Evolutionary conservation across 1,139 yeast genomes (phyloP).

Genomic region (Candida sojae): DNA sequence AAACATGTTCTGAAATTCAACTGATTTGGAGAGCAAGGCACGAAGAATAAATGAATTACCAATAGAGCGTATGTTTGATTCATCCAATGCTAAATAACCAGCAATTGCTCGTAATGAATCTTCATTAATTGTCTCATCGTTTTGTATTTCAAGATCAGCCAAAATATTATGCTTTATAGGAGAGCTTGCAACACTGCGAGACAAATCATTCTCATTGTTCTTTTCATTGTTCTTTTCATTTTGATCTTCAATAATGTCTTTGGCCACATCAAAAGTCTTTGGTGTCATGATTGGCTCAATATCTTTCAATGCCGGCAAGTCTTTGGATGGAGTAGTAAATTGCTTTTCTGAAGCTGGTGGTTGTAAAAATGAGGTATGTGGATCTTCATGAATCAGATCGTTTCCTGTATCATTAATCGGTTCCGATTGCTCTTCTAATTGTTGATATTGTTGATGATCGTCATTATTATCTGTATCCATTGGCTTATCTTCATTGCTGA

Average conservation of each 20-base stretch:
- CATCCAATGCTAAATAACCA: slow-evolving; percentile 28
- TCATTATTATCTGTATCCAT: background rate
- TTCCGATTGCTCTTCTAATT: background rate
- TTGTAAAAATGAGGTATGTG: slow-evolving; percentile 17
- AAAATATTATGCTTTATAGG: slow-evolving; percentile 18
- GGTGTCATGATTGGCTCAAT: slow-evolving; percentile 47
- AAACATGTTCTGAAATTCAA: slow-evolving; percentile 49
- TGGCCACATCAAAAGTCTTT: slow-evolving; percentile 43
- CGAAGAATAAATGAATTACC: slow-evolving; percentile 24
- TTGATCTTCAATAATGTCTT: slow-evolving; percentile 21
- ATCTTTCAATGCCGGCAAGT: slow-evolving; percentile 46
- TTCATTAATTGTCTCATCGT: slow-evolving; percentile 6
- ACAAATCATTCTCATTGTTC: slow-evolving; percentile 1
- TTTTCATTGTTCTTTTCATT: slow-evolving; percentile 22
- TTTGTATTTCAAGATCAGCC: slow-evolving; percentile 1
- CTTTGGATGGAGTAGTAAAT: slow-evolving; percentile 47
- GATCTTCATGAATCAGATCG: slow-evolving; percentile 15
- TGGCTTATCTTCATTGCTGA: background rate
- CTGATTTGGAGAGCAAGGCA: slow-evolving; percentile 43
- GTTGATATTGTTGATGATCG: background rate
- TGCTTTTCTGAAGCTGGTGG: slow-evolving; percentile 17
- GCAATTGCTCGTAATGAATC: slow-evolving; percentile 18
- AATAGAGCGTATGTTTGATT: slow-evolving; percentile 14
- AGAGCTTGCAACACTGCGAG: slow-evolving; percentile 19
- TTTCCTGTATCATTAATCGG: background rate